Percentiles rank a stretch among this genome's conserved stretches.
Evolutionary conservation across 2,329 filamentous ascomycete genomes (phyloP).

Genomic region (Cordyceps farinosa): DNA sequence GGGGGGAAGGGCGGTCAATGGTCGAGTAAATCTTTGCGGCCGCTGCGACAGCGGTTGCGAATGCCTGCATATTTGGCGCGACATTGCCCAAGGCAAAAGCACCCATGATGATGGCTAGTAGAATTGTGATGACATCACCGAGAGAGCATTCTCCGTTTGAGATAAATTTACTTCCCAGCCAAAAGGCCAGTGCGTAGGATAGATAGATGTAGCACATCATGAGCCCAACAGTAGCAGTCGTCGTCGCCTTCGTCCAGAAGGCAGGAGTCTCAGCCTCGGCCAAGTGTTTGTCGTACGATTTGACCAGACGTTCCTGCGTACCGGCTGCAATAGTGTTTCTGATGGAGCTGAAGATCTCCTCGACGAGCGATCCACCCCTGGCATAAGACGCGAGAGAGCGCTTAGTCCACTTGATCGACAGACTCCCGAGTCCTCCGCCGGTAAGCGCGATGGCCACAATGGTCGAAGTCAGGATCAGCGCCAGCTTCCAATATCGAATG

Average conservation of each 20-base stretch:
- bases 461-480: conserved; percentile 71
- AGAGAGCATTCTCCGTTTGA: conserved; percentile 60
- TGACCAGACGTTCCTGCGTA: conserved; percentile 75
- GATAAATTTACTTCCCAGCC: conserved; percentile 69
- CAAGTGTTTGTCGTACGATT: conserved; percentile 70
- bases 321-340: conserved; percentile 83
- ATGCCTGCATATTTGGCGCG: conserved; percentile 72
- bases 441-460: conserved; percentile 66
- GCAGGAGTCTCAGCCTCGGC: conserved; percentile 62
- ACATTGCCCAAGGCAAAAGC: conserved; percentile 78
- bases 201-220: conserved; percentile 74
- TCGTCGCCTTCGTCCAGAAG: conserved; percentile 61
- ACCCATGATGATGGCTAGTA: conserved; percentile 78
- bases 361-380: conserved; percentile 73
- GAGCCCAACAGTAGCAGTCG: conserved; percentile 44
- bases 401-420: conserved; percentile 72
- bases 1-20: too few species aligned
- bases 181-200: conserved; percentile 76
- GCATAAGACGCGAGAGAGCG: conserved; percentile 68
- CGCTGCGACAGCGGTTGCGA: conserved; percentile 67
- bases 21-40: too few species aligned
- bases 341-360: conserved; percentile 82
- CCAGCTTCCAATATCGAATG: conserved; percentile 78
- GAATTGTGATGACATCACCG: conserved; percentile 67
- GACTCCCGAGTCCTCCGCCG: conserved; percentile 64